Evolutionary conservation across 2,329 filamentous ascomycete species (phyloP), one percentile per base, ranked within the genome.

Genomic region (Samsoniella hepiali): DNA sequence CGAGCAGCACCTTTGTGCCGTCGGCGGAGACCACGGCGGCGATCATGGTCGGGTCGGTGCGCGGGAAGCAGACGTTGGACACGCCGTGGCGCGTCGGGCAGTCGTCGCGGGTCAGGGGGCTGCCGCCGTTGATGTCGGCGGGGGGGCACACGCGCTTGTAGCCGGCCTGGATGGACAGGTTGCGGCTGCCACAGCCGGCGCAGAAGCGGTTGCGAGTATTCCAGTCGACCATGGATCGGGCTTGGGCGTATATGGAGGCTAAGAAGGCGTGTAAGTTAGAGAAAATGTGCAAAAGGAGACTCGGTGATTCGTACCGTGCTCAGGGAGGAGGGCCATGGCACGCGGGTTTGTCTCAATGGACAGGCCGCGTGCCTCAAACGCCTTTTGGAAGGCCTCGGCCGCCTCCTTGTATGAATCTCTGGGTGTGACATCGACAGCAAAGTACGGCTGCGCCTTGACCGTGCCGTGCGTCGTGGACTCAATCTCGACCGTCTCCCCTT

Each of bases 31-130:
- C 85, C 11, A 97, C 89, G 0, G 93, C 94, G 78, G 96, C 93
- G 77, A 99, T 99, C 74, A 98, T 93, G 34, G 92, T 96, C 1
- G 93, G 93, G 70, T 97, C 93, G 2, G 94, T 97, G 58, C 93
- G 87, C 3, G 94, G 94, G 81, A 97, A 98, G 72, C 84, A 89
- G 60, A 97, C 82, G 77, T 99, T 99, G 38, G 93, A 96, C 53
- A 99, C 79, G 32, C 91, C 93, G 45, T 87, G 89, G 61, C 95
- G 86, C 0, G 93, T 96, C 8, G 86, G 88, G 76, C 95, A 99
- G 22, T 89, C 83, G 1, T 82, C 83, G 9, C 92, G 87, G 27
- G 47, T 49, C 49, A 84, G 79, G 32, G 75, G 76, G 15, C 75
- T 73, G 47, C 78, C 78, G 29, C 81, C 80, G 50, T 76, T 73